Base-by-base conservation (phyloP, 768 basidiomycete species). In the Scleroderma citrinum region DNA sequence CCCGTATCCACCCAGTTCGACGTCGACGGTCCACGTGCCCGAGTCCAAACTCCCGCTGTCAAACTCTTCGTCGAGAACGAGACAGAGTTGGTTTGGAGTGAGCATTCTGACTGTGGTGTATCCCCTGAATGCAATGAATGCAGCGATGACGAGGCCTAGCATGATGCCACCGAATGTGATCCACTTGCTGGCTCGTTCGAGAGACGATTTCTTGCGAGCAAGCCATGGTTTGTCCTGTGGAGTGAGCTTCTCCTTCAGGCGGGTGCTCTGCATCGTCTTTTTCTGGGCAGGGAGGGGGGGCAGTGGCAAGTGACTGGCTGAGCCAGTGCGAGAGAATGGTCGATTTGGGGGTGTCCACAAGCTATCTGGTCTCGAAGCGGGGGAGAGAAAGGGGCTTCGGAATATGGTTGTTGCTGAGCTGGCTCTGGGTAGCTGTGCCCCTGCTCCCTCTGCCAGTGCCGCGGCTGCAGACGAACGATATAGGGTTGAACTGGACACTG, bases 311-410 rank as follows among this genome's bases (percentile, higher is more conserved):
- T 59, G 56, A 17, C 62, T 62, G 50, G 55, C 64, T 30, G 69
- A 63, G 20, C 49, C 61, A 12, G 57, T 64, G 36, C 57, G 64
- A 37, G 44, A 63, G n/a, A 65, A 44, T 0, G 56, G 56, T 54
- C 74, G 73, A 0, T 74, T 59, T 1, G 82, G 80, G 8, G 84
- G 83, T 0, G 77, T 70, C 85, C 84, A 86, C 0, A 83, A 55
- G 13, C 76, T 72, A 4, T 75, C 67, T 0, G 83, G 83, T n/a
- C 85, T 75, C 1, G 81, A 83, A 1, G 83, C 75, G 0, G 85
- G 86, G 3, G 82, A 77, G 46, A 86, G 77, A 69, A 86, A 86
- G 1, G 85, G 82, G 0, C 77, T 69, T 21, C 85, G 78, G 70
- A 88, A 87, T 13, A 66, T 53, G 5, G 73, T 75, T 34, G 73